Evolutionary conservation across 2,329 filamentous ascomycete species (phyloP), one percentile per base, ranked within the genome.

Genomic region (Cadophora luteo-olivacea): DNA sequence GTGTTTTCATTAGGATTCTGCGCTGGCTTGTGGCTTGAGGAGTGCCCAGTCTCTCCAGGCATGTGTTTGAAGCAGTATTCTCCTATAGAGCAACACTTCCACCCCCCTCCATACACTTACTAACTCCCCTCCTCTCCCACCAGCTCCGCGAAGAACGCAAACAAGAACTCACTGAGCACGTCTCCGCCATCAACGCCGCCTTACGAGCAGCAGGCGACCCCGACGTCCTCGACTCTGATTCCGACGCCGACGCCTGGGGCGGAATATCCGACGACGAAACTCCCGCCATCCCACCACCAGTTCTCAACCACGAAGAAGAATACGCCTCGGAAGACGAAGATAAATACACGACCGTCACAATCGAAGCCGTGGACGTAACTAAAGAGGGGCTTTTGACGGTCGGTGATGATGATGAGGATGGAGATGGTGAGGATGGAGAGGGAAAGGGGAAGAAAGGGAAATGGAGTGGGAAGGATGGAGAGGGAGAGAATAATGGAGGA

Each of bases 271-370:
- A 91, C 58, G 72, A 78, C 68, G 61, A 75, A 25, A 71, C 76
- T 45, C 4, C 45, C 32, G 8, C 48, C 29, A 41, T 14, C 45
- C n/a, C 64, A 1, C 80, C 81, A 22, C 80, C 79, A 41, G 84
- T 88, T 25, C 81, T 82, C 55, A 90, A 97, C 77, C 89, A 93
- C 74, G 92, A 97, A 78, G 94, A 95, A 73, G 94, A 98, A 79
- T 99, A 97, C 81, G 88, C 97, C 72, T 45, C 33, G 1, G 62
- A 65, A 33, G 96, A 99, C 79, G 96, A 98, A 79, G 95, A 97
- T 79, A 92, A 92, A 78, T 97, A 93, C 79, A 98, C 96, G 0
- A 97, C 93, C 0, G 96, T 99, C 32, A 97, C 93, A 0, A 90
- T 99, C 0, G 95, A 97, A 79, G 91, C 92, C 12, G 93, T 99